phyloP scores from a whole-genome alignment of 208 protist species.

The Crithidia thermophila region DNA sequence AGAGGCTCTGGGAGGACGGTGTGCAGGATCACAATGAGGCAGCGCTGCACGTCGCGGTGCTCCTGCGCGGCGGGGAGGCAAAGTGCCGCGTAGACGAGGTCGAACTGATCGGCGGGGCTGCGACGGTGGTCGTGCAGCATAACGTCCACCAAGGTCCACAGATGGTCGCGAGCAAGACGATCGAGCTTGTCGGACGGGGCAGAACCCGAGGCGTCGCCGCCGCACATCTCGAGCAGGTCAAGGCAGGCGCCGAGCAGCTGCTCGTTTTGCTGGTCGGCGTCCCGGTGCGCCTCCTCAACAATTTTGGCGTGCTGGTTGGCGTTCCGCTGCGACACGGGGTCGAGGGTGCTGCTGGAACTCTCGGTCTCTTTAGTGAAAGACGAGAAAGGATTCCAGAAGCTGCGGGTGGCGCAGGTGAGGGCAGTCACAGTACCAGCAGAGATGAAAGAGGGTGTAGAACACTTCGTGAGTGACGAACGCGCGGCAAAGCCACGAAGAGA shows the following conservation, averaged over 20 bases:
- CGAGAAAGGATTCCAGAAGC: constrained; percentile 61
- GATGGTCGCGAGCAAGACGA: not conserved
- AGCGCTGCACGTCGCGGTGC: constrained; percentile 52
- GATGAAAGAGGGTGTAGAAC: no score
- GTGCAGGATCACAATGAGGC: constrained; percentile 70
- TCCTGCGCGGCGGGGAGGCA: constrained; percentile 52
- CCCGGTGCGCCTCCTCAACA: constrained; percentile 42
- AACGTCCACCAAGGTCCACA: constrained; percentile 47
- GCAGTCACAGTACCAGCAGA: no score
- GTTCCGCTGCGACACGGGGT: constrained; percentile 12
- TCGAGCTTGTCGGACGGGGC: constrained; percentile 5
- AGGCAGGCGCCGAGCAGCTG: constrained; percentile 72
- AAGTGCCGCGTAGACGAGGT: constrained; percentile 76
- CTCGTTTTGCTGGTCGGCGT: constrained; percentile 63
- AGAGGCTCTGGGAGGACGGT: constrained; percentile 63
- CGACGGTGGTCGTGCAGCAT: constrained; percentile 62
- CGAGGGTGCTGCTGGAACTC: not conserved
- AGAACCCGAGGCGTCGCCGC: constrained; percentile 20
- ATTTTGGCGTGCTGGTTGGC: constrained; percentile 43
- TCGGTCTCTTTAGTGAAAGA: not conserved
- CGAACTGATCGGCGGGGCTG: constrained; percentile 68
- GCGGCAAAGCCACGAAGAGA: no score
- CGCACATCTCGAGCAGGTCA: constrained; percentile 66
- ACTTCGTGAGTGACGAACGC: no score
- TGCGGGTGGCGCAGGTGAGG: constrained; percentile 10